Conservation (phyloP, 2,329 filamentous ascomycete species). For the Graphilbum ipis-grandicollis region DNA sequence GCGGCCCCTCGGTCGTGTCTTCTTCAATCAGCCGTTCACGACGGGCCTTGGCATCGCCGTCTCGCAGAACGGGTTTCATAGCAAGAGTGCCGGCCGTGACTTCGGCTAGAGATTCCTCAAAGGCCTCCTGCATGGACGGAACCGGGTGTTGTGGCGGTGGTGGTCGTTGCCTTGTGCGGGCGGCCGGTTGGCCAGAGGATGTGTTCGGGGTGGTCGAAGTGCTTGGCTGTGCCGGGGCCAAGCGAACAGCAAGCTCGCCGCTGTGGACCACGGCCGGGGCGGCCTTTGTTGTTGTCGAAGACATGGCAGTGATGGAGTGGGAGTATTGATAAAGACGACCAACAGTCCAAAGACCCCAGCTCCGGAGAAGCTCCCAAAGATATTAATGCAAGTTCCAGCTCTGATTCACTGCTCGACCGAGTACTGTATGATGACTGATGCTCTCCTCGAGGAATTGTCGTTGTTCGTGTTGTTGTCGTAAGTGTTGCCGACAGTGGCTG, state of each 20-base stretch:
- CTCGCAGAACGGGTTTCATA: conserved; percentile 33
- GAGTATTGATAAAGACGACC: too few relatives aligned
- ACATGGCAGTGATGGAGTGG: conserved; percentile 9
- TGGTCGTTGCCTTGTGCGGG: conserved; percentile 4
- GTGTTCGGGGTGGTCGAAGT: conserved; percentile 3
- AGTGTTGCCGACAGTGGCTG: too few relatives aligned
- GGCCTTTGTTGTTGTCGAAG: conserved; percentile 8
- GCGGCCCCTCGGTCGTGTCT: conserved; percentile 49
- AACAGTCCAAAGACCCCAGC: too few relatives aligned
- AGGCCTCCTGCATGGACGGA: conserved; percentile 59
- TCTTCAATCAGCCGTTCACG: conserved; percentile 52
- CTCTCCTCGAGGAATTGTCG: too few relatives aligned
- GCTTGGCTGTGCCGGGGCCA: conserved; percentile 7
- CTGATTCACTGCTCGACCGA: too few relatives aligned
- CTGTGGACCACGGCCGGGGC: conserved; percentile 9
- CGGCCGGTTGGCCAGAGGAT: conserved; percentile 1
- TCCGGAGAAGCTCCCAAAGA: too few relatives aligned
- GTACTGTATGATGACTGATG: too few relatives aligned
- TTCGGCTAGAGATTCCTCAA: conserved; percentile 66
- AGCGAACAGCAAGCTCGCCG: conserved; percentile 11
- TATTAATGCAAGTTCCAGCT: too few relatives aligned
- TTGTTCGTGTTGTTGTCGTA: too few relatives aligned
- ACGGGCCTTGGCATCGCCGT: conserved; percentile 40
- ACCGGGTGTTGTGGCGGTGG: conserved; percentile 45
- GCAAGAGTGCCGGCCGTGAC: conserved; percentile 33